Evolutionary conservation across 306 rosid genomes (phyloP).

Genomic region (Gillenia trifoliata): DNA sequence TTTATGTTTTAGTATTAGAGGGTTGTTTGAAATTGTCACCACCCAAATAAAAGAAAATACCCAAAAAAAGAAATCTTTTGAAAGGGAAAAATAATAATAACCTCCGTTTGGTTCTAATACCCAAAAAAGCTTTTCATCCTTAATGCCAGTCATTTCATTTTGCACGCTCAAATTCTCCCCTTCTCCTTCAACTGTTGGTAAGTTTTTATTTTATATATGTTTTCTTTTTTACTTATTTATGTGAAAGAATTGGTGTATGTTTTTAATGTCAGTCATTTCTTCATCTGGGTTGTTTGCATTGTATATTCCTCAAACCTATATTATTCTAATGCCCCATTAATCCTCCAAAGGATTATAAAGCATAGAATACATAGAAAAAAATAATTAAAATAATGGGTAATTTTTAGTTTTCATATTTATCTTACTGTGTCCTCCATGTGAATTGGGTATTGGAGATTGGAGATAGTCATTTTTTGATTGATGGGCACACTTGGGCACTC

Average conservation of each 20-base stretch:
- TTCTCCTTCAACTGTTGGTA: slow-evolving; percentile 18
- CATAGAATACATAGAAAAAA: background rate
- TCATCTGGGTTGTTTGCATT: slow-evolving; percentile 42
- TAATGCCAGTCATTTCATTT: slow-evolving; percentile 42
- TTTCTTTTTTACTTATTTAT: background rate
- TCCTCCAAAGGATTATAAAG: background rate
- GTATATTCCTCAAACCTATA: slow-evolving; percentile 8
- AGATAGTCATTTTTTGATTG: background rate
- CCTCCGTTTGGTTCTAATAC: slow-evolving; percentile 17
- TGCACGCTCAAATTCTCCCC: slow-evolving; percentile 26
- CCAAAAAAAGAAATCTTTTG: background rate
- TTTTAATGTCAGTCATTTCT: slow-evolving; percentile 28
- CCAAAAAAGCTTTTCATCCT: slow-evolving; percentile 32
- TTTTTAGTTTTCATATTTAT: background rate
- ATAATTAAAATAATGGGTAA: slow-evolving; percentile 1
- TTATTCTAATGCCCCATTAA: background rate
- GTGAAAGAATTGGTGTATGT: slow-evolving; percentile 9
- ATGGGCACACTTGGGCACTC: slow-evolving; percentile 1
- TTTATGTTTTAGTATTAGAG: slow-evolving; percentile 1
- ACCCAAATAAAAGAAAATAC: slow-evolving; percentile 8
- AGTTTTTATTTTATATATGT: background rate
- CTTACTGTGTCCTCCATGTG: background rate
- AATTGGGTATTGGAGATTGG: background rate
- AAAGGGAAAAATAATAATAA: background rate
- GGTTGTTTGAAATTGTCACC: slow-evolving; percentile 30